Evolutionary conservation across 345 rosid genomes (phyloP), one percentile per base, ranked within the genome.

Genomic region (Salix caprea): DNA sequence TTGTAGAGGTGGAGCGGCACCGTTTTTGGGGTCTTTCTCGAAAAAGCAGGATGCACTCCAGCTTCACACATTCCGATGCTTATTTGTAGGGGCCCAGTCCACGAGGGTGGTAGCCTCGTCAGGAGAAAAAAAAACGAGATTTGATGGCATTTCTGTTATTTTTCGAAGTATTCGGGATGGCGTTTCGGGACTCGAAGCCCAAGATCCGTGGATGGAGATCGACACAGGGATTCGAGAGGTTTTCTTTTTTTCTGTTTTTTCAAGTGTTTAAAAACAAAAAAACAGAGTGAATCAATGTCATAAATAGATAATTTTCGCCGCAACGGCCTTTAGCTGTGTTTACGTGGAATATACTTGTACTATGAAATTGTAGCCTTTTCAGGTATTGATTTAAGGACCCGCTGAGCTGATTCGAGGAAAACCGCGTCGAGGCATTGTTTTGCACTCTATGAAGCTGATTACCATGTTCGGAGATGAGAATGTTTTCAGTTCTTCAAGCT

Each of bases 11-110:
- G 64, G 74, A 52, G 62, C 42, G 65, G 42, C 26, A 52, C 65
- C 34, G 74, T 50, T 30, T 26, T 5, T 0, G 14, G 28, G 6
- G 42, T 12, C 65, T 52, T 71, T 71, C 74, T 71, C 65, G 74
- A 50, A 71, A 71, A 71, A 71, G 44, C 69, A 19, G 42, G 71
- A 71, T 73, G 58, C 69, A 26, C 68, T 24, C 23, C 6, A 24
- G 40, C 30, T 6, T 46, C 56, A 52, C 42, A 2, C 48, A 52
- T 14, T 6, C 32, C 74, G 65, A 70, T 70, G 7, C 74, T 30
- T 26, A 34, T n/a, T 1, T 44, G 77, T 21, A 12, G 76, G 76
- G 76, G 36, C 60, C 69, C 37, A 9, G 65, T 16, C 1, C 7
- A 56, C n/a, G 26, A 23, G 52, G 2, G 37, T 6, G 54, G 52